These are phyloP conservation scores for Gnaphalium uliginosum DNA, from an alignment of 129 eudicot species.

Conservation along the genomic window DNA sequence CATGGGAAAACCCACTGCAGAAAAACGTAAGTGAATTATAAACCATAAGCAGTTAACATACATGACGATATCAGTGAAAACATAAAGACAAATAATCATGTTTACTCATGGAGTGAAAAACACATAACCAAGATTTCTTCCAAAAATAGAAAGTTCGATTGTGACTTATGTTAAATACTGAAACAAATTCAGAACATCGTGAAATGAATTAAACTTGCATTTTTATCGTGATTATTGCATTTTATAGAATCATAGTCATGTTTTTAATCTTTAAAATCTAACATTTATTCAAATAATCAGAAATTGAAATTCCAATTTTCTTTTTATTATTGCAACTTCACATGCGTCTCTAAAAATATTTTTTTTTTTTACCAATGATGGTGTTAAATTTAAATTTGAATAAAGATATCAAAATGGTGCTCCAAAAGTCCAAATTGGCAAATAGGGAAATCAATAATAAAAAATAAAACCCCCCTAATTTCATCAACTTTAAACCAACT, in stretches of 20 bases:
- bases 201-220: neutral
- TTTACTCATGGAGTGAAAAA: neutral
- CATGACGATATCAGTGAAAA: constrained; percentile 12
- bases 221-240: neutral
- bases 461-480: constrained; percentile 3
- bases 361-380: too few species aligned
- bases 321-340: neutral
- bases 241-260: too few species aligned
- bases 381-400: too few species aligned
- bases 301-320: neutral
- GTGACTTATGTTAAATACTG: neutral
- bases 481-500: constrained; percentile 13
- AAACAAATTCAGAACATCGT: too few species aligned
- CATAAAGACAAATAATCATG: neutral
- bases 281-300: neutral
- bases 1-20: constrained; percentile 48
- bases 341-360: neutral
- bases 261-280: too few species aligned
- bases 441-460: neutral
- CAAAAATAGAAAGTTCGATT: constrained; percentile 7
- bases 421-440: constrained; percentile 2
- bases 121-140: neutral
- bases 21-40: neutral
- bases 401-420: neutral
- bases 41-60: neutral